These are phyloP conservation scores for Podaxis sp. DNA, from an alignment of 768 basidiomycete genomes.

Conservation along the genomic window DNA sequence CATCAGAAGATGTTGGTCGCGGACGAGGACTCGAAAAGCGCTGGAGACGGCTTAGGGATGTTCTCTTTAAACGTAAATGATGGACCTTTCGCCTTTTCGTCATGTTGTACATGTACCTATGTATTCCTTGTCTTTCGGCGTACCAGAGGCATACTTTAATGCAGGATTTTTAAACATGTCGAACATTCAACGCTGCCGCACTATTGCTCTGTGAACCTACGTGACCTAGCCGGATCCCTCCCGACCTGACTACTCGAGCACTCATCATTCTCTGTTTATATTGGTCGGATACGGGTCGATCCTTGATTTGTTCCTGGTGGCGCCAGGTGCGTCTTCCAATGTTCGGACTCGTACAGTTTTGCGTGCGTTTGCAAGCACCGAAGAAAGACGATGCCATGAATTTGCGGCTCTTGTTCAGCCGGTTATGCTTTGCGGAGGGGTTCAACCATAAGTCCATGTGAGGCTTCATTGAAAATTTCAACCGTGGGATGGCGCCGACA, in stretches of 20 bases:
- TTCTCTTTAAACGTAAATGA: constrained; percentile 9
- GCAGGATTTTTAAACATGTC: neutral
- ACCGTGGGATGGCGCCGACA: constrained; percentile 8
- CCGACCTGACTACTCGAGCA: neutral
- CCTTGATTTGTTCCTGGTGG: neutral
- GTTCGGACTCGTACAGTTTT: neutral
- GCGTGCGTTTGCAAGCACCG: neutral
- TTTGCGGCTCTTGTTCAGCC: neutral
- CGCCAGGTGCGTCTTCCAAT: neutral
- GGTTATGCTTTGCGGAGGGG: neutral
- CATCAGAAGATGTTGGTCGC: neutral
- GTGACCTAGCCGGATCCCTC: too few species aligned
- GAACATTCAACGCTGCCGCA: neutral
- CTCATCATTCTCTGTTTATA: neutral
- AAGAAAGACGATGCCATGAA: neutral
- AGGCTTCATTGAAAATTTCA: constrained; percentile 14
- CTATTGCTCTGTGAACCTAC: too few species aligned
- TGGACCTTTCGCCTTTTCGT: neutral
- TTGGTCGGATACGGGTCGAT: neutral
- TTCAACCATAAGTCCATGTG: neutral
- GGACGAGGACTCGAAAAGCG: neutral
- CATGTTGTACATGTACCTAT: neutral
- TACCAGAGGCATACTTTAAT: neutral
- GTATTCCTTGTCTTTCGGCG: neutral
- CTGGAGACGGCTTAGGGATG: constrained; percentile 31